Conservation (phyloP, 257 asterid genomes). For the Scutellaria barbata region DNA sequence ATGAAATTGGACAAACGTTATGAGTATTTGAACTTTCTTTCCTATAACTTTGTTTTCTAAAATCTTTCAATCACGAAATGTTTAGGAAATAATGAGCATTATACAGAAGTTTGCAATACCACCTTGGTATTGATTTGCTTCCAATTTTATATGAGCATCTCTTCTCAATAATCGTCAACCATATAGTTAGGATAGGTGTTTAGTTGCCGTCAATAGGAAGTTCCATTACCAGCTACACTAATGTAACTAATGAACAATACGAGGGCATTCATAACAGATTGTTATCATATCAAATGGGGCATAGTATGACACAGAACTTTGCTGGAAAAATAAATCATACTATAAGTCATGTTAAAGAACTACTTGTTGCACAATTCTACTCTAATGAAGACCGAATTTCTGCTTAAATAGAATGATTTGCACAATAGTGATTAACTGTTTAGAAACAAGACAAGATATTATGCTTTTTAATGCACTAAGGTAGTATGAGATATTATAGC, state of each 20-base stretch:
- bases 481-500: background rate
- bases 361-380: slow-evolving; percentile 21
- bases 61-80: background rate
- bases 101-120: background rate
- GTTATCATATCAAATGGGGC: background rate
- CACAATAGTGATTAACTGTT: background rate
- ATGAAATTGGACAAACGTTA: background rate
- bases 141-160: background rate
- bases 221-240: background rate
- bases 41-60: background rate
- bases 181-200: background rate
- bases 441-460: background rate
- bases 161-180: background rate
- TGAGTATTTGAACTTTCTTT: background rate
- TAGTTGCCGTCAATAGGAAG: background rate
- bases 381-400: background rate
- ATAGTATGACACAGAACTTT: background rate
- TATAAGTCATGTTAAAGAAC: background rate
- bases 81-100: background rate
- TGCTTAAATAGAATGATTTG: background rate
- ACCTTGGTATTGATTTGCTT: background rate
- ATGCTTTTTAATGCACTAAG: no score
- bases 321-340: background rate
- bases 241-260: background rate
- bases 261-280: background rate